Conservation (phyloP, 768 basidiomycete genomes). For the Amanita rubescens region DNA sequence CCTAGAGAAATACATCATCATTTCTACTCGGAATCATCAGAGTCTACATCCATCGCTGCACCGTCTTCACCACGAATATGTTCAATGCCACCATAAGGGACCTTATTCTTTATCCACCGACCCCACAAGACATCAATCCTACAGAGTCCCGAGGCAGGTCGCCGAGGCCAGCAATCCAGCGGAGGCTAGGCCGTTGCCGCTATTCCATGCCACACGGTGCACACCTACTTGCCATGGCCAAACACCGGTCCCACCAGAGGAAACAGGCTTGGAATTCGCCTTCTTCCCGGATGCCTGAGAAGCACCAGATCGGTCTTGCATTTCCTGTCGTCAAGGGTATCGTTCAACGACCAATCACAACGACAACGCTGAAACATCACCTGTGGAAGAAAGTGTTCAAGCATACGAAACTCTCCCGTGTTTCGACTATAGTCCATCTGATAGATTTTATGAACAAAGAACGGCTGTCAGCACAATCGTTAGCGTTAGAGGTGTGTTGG, state of each 20-base stretch:
- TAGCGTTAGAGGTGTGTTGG: not conserved
- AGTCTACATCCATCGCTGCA: constrained; percentile 38
- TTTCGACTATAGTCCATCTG: constrained; percentile 83
- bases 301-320: constrained; percentile 36
- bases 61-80: constrained; percentile 49
- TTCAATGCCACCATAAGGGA: constrained; percentile 60
- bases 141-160: constrained; percentile 79
- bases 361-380: constrained; percentile 24
- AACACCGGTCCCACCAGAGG: constrained; percentile 45
- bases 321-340: constrained; percentile 33
- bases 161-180: constrained; percentile 66
- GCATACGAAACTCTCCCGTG: constrained; percentile 72
- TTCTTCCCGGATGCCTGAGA: constrained; percentile 30
- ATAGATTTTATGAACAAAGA: constrained; percentile 73
- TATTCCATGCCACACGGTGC: constrained; percentile 79
- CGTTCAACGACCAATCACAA: not conserved
- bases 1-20: too few species aligned
- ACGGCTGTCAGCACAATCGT: constrained; percentile 40
- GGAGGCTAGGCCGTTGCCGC: constrained; percentile 54
- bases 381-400: constrained; percentile 80
- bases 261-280: constrained; percentile 21
- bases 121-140: constrained; percentile 78
- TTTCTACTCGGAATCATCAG: constrained; percentile 23
- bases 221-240: constrained; percentile 80
- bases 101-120: constrained; percentile 58